Evolutionary conservation across 306 rosid species (phyloP).

Genomic region (Ochetophila trinervis): DNA sequence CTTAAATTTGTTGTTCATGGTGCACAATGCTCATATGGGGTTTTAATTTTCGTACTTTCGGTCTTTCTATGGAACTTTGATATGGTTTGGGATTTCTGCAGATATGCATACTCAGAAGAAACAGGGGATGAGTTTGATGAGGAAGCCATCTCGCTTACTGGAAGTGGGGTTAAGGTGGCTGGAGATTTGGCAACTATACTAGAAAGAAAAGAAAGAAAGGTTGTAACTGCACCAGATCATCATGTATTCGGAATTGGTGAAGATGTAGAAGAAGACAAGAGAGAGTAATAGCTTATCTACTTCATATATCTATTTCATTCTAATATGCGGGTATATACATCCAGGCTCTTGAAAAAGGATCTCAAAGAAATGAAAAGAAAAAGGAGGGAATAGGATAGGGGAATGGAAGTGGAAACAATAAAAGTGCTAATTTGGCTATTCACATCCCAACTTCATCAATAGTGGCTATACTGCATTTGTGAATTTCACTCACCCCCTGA

Average conservation of each 20-base stretch:
- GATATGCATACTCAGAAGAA: constrained; percentile 67
- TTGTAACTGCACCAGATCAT: constrained; percentile 35
- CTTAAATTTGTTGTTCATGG: too few relatives aligned
- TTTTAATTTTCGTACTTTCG: too few relatives aligned
- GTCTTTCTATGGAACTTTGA: background rate
- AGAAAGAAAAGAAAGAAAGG: constrained; percentile 66
- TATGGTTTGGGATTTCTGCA: constrained; percentile 22
- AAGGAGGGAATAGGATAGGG: background rate
- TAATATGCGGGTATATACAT: background rate
- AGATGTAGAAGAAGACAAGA: constrained; percentile 66
- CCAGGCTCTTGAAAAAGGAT: constrained; percentile 1
- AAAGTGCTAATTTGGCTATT: too few relatives aligned
- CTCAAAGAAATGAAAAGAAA: background rate
- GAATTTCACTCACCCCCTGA: too few relatives aligned
- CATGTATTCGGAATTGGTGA: constrained; percentile 49
- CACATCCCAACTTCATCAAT: too few relatives aligned
- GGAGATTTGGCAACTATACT: constrained; percentile 46
- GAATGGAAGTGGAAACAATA: background rate
- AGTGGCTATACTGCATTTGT: too few relatives aligned
- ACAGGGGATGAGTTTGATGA: constrained; percentile 61
- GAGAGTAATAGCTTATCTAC: constrained; percentile 32
- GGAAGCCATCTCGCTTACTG: constrained; percentile 44
- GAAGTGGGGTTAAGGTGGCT: constrained; percentile 47
- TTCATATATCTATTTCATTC: constrained; percentile 13
- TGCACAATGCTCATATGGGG: background rate